phyloP scores from a whole-genome alignment of 768 basidiomycete species.

The Boletus vinaceobasis region DNA sequence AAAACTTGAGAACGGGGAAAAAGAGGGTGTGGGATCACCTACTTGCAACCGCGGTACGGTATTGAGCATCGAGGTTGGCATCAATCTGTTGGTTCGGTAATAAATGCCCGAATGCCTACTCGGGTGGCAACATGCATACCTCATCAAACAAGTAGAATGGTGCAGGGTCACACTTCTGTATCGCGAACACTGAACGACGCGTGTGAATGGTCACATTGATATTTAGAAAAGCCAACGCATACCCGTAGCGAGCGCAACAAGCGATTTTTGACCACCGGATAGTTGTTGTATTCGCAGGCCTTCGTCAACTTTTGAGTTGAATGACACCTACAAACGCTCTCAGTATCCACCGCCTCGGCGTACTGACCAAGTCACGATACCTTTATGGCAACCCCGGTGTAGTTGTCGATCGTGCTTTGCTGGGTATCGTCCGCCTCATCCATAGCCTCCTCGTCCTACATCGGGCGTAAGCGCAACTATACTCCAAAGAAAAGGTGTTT shows the following conservation, averaged over 20 bases:
- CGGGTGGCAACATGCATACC: slow-evolving; percentile 33
- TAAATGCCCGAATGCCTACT: not conserved
- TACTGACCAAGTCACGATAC: slow-evolving; percentile 33
- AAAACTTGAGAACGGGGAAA: slow-evolving; percentile 36
- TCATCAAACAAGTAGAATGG: slow-evolving; percentile 99
- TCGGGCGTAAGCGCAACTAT: not conserved
- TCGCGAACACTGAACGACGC: slow-evolving; percentile 77
- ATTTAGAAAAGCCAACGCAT: slow-evolving; percentile 4
- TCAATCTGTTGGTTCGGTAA: slow-evolving; percentile 61
- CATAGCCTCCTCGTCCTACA: slow-evolving; percentile 61
- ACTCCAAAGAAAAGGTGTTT: not conserved
- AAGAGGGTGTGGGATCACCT: slow-evolving; percentile 25
- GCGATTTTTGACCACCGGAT: slow-evolving; percentile 95
- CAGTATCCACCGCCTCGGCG: not conserved
- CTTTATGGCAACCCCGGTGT: slow-evolving; percentile 96
- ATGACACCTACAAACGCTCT: slow-evolving; percentile 70
- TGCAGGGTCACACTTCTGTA: slow-evolving; percentile 98
- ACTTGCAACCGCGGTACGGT: slow-evolving; percentile 95
- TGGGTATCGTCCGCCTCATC: slow-evolving; percentile 74
- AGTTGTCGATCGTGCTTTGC: slow-evolving; percentile 82
- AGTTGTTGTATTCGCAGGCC: slow-evolving; percentile 94
- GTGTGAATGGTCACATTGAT: not conserved
- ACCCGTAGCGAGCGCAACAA: slow-evolving; percentile 95
- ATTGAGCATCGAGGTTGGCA: slow-evolving; percentile 96
- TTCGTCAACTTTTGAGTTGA: slow-evolving; percentile 98